Conservation (phyloP, 176 grass and related monocot genomes). For the Leersia perrieri region DNA sequence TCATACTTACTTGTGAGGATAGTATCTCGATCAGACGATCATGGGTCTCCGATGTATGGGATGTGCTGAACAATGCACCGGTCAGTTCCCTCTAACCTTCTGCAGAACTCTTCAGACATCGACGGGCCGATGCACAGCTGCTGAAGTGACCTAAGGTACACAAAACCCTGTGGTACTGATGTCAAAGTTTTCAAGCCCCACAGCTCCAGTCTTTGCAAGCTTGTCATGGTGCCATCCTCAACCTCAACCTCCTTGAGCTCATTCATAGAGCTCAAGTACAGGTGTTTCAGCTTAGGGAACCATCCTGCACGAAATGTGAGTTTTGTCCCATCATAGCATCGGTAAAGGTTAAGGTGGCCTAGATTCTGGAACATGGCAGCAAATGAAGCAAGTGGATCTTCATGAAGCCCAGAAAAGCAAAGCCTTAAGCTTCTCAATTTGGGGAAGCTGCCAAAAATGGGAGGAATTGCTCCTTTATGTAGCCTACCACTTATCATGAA, state of each 20-base stretch:
- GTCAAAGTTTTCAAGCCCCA: slow-evolving; percentile 17
- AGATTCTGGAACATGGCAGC: slow-evolving; percentile 23
- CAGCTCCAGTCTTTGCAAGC: slow-evolving; percentile 22
- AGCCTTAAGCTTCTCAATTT: slow-evolving; percentile 29
- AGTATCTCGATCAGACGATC: neutral
- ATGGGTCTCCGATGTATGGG: slow-evolving; percentile 22
- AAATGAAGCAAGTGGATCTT: slow-evolving; percentile 31
- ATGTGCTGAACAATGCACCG: slow-evolving; percentile 23
- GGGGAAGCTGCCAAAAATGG: neutral
- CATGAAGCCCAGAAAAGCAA: slow-evolving; percentile 24
- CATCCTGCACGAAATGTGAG: slow-evolving; percentile 22
- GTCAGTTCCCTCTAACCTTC: neutral
- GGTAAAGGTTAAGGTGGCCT: slow-evolving; percentile 9
- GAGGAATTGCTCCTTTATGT: slow-evolving; percentile 15
- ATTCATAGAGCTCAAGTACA: slow-evolving; percentile 17
- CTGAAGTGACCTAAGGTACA: slow-evolving; percentile 19
- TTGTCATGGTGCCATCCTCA: slow-evolving; percentile 31
- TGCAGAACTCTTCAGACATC: slow-evolving; percentile 19
- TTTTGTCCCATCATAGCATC: slow-evolving; percentile 1
- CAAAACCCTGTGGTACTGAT: slow-evolving; percentile 11
- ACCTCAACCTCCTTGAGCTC: slow-evolving; percentile 19
- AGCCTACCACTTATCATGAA: slow-evolving; percentile 37
- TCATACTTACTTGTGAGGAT: neutral
- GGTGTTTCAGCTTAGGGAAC: slow-evolving; percentile 41
- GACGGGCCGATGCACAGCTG: slow-evolving; percentile 1